Percentiles rank a stretch among this genome's conserved stretches.
Conservation (phyloP, 2,329 filamentous ascomycete genomes). For the Huntiella moniliformis region DNA sequence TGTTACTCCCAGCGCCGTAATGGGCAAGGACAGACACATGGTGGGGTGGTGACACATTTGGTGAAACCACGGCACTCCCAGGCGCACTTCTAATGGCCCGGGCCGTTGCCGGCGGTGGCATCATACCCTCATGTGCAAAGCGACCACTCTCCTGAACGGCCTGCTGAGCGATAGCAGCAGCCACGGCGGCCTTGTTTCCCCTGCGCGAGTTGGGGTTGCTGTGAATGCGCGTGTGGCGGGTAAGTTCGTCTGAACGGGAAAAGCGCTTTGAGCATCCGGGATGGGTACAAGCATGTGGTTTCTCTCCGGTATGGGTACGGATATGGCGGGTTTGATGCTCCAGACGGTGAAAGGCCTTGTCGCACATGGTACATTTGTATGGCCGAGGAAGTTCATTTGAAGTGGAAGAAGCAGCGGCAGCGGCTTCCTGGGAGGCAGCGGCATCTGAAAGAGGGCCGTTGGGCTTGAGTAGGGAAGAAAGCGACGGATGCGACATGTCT, state of each 20-base stretch:
- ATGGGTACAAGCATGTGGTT: constrained; percentile 90
- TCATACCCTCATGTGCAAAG: constrained; percentile 60
- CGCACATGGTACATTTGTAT: constrained; percentile 96
- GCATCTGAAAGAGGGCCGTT: constrained; percentile 37
- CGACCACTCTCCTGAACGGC: constrained; percentile 73
- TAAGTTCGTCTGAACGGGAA: constrained; percentile 88
- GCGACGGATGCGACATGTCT: constrained; percentile 9
- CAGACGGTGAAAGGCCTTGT: constrained; percentile 94
- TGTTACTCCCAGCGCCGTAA: constrained; percentile 4
- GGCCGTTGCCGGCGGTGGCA: constrained; percentile 57
- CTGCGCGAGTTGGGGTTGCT: constrained; percentile 94
- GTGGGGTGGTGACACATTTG: constrained; percentile 88
- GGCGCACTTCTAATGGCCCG: constrained; percentile 78
- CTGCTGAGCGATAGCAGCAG: constrained; percentile 78
- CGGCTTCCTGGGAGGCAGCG: constrained; percentile 25
- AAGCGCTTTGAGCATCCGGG: constrained; percentile 95
- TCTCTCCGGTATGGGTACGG: constrained; percentile 92
- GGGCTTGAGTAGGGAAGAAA: constrained; percentile 31
- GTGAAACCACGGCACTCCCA: constrained; percentile 70
- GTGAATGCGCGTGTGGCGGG: constrained; percentile 92
- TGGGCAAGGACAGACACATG: constrained; percentile 57
- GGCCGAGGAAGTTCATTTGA: constrained; percentile 65
- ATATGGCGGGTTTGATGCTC: constrained; percentile 89
- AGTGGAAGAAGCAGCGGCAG: constrained; percentile 10
- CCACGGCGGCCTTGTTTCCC: constrained; percentile 57